Evolutionary conservation across 2,329 filamentous ascomycete species (phyloP).

Genomic region (Fusarium pseudonygamai): DNA sequence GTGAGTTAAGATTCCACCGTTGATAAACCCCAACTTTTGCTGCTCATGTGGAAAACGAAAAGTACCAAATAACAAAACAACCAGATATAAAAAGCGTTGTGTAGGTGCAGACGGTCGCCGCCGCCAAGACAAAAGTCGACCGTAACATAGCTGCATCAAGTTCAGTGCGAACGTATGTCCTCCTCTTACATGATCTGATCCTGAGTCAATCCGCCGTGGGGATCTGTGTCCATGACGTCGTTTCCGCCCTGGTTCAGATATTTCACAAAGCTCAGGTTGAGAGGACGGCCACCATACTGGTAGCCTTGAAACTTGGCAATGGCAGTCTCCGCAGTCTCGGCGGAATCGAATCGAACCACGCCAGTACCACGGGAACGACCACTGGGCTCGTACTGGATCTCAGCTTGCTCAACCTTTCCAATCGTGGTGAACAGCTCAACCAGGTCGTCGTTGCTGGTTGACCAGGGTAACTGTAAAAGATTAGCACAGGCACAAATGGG

Average conservation of each 20-base stretch:
- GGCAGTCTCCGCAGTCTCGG: constrained; percentile 88
- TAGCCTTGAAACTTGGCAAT: constrained; percentile 98
- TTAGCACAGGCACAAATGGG: constrained; percentile 17
- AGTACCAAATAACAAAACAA: constrained; percentile 31
- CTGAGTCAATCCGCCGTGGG: constrained; percentile 82
- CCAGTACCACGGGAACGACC: constrained; percentile 94
- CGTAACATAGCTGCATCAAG: constrained; percentile 6
- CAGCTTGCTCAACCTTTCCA: constrained; percentile 97
- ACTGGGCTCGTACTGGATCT: constrained; percentile 98
- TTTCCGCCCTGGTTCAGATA: constrained; percentile 77
- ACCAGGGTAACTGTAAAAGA: constrained; percentile 85
- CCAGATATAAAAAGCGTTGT: constrained; percentile 34
- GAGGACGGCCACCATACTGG: constrained; percentile 93
- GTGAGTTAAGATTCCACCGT: constrained; percentile 31
- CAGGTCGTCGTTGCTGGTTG: constrained; percentile 97
- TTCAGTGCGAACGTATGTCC: constrained; percentile 20
- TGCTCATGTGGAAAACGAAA: constrained; percentile 34
- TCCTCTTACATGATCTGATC: constrained; percentile 90
- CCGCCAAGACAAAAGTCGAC: constrained; percentile 13
- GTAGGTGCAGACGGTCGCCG: neutral
- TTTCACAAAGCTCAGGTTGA: constrained; percentile 93
- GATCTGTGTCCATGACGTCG: constrained; percentile 85
- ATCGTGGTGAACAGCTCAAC: constrained; percentile 98
- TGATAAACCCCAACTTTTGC: constrained; percentile 42
- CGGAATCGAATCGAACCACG: constrained; percentile 90